Conservation (phyloP, 192 early-diverging fungal species). For the Backusella australiensis region DNA sequence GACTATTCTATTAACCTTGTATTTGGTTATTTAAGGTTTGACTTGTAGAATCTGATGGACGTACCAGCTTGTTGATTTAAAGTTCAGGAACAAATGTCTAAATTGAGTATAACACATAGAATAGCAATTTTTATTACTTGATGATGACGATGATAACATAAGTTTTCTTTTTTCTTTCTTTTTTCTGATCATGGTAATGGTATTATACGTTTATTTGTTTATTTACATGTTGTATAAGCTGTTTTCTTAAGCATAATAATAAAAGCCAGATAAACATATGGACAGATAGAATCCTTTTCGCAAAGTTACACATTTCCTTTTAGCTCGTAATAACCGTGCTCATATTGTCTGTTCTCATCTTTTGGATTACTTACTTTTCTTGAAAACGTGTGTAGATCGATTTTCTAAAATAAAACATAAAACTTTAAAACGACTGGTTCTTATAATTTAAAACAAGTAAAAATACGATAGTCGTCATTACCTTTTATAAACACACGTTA, state of each 20-base stretch:
- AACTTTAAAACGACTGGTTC: neutral
- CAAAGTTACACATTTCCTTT: neutral
- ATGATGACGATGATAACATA: neutral
- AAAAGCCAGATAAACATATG: neutral
- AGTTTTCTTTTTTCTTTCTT: too few relatives aligned
- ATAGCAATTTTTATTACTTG: neutral
- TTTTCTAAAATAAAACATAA: neutral
- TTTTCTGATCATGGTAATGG: too few relatives aligned
- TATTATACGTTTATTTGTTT: neutral
- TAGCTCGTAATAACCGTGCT: neutral
- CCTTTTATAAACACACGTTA: neutral
- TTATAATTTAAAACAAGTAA: neutral
- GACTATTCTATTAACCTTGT: neutral
- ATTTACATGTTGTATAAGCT: neutral
- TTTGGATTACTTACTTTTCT: neutral
- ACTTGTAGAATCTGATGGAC: neutral
- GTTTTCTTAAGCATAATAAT: neutral
- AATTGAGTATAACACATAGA: neutral
- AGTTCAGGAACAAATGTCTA: neutral
- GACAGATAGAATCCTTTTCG: neutral
- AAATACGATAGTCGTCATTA: neutral
- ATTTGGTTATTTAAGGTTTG: neutral
- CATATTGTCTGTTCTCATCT: neutral
- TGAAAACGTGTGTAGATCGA: slow-evolving; percentile 2
- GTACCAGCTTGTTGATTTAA: neutral